phyloP scores from a whole-genome alignment of 768 basidiomycete species.

The Psilocybe sp. region DNA sequence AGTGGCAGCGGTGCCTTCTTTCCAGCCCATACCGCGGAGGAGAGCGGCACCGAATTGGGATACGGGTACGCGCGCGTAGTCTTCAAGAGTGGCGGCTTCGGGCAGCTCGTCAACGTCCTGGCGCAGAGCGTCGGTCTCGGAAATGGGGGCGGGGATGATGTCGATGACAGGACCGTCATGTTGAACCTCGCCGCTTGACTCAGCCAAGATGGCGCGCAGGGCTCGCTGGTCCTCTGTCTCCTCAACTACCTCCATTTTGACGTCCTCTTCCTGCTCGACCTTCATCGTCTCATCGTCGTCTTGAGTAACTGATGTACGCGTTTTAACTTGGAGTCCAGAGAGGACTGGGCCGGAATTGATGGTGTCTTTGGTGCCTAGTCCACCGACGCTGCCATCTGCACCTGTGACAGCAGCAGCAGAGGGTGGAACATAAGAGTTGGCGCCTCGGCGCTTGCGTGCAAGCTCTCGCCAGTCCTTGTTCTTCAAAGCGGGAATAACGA shows the following conservation, averaged over 20 bases:
- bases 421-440: constrained; percentile 61
- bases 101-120: constrained; percentile 84
- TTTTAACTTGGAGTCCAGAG: constrained; percentile 59
- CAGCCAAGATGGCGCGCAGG: constrained; percentile 73
- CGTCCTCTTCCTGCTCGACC: constrained; percentile 24
- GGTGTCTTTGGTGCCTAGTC: constrained; percentile 67
- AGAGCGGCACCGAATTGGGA: constrained; percentile 92
- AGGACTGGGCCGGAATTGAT: constrained; percentile 78
- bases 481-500: constrained; percentile 83
- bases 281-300: constrained; percentile 17
- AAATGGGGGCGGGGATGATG: constrained; percentile 61
- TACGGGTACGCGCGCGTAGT: constrained; percentile 89
- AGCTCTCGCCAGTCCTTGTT: constrained; percentile 90
- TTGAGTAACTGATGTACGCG: constrained; percentile 29
- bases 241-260: constrained; percentile 30
- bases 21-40: constrained; percentile 96
- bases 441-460: constrained; percentile 62
- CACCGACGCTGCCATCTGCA: constrained; percentile 72
- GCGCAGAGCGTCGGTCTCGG: constrained; percentile 81
- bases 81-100: constrained; percentile 70
- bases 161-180: constrained; percentile 47
- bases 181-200: constrained; percentile 35
- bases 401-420: constrained; percentile 55
- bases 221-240: constrained; percentile 79
- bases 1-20: constrained; percentile 72